Evolutionary conservation across 2,329 filamentous ascomycete species (phyloP).

Genomic region (Dactylellina sp.): DNA sequence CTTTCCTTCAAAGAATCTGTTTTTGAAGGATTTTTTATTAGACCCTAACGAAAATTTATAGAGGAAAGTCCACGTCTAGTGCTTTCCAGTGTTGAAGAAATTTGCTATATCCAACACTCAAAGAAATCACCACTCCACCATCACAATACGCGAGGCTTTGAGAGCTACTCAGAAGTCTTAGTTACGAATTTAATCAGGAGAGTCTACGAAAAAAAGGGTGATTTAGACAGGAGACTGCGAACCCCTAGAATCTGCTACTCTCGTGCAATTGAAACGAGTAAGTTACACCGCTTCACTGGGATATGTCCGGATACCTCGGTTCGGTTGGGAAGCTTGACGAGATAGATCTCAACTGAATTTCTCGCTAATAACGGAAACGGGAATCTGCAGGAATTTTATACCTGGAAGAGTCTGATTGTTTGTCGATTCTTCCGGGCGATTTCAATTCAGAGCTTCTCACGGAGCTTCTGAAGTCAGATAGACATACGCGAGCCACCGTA

Average conservation of each 20-base stretch:
- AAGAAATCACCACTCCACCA: constrained; percentile 31
- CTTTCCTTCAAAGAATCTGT: constrained; percentile 6
- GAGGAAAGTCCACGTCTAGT: background rate
- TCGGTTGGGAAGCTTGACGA: background rate
- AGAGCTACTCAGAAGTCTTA: constrained; percentile 10
- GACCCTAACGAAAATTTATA: constrained; percentile 15
- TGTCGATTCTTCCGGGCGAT: constrained; percentile 35
- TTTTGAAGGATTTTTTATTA: constrained; percentile 8
- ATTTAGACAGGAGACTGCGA: constrained; percentile 54
- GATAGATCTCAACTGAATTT: constrained; percentile 6
- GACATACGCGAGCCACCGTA: constrained; percentile 11
- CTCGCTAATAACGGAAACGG: constrained; percentile 26
- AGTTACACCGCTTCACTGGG: constrained; percentile 15
- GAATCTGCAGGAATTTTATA: constrained; percentile 41
- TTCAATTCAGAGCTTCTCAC: constrained; percentile 9
- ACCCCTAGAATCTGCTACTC: constrained; percentile 7
- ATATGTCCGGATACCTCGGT: background rate
- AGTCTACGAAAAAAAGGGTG: constrained; percentile 15
- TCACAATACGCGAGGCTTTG: constrained; percentile 7
- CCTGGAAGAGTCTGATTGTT: constrained; percentile 22
- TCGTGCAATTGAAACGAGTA: constrained; percentile 18
- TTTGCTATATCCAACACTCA: constrained; percentile 45
- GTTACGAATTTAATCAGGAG: background rate
- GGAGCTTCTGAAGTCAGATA: background rate
- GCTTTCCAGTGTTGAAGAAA: constrained; percentile 40